These are phyloP conservation scores for Serendipita sp. DNA, from an alignment of 768 basidiomycete genomes.

Conservation along the genomic window DNA sequence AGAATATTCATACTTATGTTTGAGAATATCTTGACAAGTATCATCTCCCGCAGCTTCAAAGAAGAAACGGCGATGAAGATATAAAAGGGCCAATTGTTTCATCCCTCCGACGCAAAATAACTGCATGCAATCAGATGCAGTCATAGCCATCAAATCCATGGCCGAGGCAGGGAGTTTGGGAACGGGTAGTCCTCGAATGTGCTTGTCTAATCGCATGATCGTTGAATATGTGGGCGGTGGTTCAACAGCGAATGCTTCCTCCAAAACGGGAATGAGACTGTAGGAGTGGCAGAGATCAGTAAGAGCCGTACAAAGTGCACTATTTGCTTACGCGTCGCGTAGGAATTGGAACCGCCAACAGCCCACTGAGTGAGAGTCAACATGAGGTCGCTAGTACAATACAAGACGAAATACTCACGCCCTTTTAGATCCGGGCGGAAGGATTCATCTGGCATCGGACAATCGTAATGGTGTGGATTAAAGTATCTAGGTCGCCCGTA, in stretches of 20 bases:
- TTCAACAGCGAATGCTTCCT: neutral
- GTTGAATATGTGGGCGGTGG: neutral
- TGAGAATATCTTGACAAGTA: neutral
- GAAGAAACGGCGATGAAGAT: slow-evolving; percentile 3
- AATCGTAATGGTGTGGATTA: neutral
- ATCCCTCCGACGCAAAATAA: neutral
- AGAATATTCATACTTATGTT: slow-evolving; percentile 1
- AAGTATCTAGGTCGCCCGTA: neutral
- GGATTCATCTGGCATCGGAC: neutral
- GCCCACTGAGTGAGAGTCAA: neutral
- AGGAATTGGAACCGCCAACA: neutral
- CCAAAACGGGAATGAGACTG: neutral
- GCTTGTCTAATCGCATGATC: neutral
- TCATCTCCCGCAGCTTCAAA: neutral
- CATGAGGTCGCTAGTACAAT: neutral
- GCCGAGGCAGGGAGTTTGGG: neutral
- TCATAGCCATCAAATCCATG: neutral
- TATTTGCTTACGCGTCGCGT: neutral
- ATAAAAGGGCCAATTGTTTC: neutral
- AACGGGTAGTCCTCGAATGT: neutral
- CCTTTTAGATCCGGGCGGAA: neutral
- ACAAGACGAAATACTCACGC: neutral
- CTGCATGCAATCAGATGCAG: neutral
- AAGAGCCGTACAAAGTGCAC: neutral
- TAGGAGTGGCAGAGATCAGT: neutral